Evolutionary conservation across 2,329 filamentous ascomycete genomes (phyloP).

Genomic region (Tricladium varicosporioides): DNA sequence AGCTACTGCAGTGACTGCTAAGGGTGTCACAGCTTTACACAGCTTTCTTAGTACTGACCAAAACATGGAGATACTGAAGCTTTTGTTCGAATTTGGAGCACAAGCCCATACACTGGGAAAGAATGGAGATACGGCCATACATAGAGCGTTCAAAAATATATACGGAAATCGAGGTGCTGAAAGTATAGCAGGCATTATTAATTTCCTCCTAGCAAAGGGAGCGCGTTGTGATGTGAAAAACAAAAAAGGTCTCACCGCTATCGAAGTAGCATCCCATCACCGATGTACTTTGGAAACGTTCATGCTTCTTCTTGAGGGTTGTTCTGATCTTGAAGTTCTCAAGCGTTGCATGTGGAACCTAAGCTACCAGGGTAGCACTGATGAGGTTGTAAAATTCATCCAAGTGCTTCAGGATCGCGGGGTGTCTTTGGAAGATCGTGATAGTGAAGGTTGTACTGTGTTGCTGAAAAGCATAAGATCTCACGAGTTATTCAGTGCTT

Average conservation of each 20-base stretch:
- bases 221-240: constrained; percentile 9
- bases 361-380: not conserved
- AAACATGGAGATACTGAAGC: constrained; percentile 19
- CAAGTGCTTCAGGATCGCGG: constrained; percentile 6
- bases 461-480: not conserved
- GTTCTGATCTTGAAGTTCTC: constrained; percentile 1
- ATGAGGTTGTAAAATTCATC: constrained; percentile 9
- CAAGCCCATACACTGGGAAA: constrained; percentile 27
- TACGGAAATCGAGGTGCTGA: not conserved
- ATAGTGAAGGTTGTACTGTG: constrained; percentile 2
- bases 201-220: constrained; percentile 9
- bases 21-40: constrained; percentile 12
- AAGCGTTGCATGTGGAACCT: constrained; percentile 12
- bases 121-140: constrained; percentile 10
- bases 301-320: constrained; percentile 7
- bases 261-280: constrained; percentile 3
- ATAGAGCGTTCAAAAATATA: constrained; percentile 6
- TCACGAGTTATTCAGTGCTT: not conserved
- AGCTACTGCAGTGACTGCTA: not conserved
- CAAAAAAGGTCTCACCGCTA: not conserved
- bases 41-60: constrained; percentile 13
- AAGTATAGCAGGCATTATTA: not conserved
- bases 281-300: constrained; percentile 8
- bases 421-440: constrained; percentile 12
- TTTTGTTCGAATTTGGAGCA: constrained; percentile 35